Base-by-base conservation (phyloP, 2,329 filamentous ascomycete genomes). In the Colletotrichum eremochloae region DNA sequence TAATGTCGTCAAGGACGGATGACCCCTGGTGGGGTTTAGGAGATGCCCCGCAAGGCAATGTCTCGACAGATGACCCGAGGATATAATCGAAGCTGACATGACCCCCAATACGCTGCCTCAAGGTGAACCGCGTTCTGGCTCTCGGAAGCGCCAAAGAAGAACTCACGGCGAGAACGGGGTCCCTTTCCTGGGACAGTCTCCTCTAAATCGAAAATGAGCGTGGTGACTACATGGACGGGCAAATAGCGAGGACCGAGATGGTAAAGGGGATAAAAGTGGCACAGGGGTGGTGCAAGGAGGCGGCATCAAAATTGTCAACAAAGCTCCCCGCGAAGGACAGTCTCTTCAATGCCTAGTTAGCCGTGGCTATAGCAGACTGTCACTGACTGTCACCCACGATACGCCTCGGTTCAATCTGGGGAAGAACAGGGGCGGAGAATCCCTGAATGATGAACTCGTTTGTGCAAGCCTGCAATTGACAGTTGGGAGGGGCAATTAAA, bases 321-420 rank as follows among this genome's bases (percentile, higher is more conserved):
- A 50, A 31, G 12, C 31, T 50, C 15, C 24, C 14, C 20, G n/a
- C 61, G 33, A 38, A 29, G 29, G 46, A 40, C n/a, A 63, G 24
- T 40, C 36, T 53, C 24, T 29, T 40, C 24, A 29, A 52, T 38
- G 18, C 33, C 29, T 24, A 36, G 6, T 38, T 24, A 36, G 6
- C 29, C 7, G 24, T n/a, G 15, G 36, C 20, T 46, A 20, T 24
- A 48, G 11, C 24, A 3, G 46, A 48, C 24, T 20, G 46, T 29
- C 33, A 48, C 24, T 64, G 48, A 15, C 46, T 53, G 11, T 33
- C 15, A 42, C 55, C 68, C 44, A 20, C 11, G 48, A 67, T 31
- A 55, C 12, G 61, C 44, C 66, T 72, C 60, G 60, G 69, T 33
- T 61, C 20, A 69, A 72, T 65, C 66, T 70, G 70, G 70, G 66